Base-by-base conservation (phyloP, 768 basidiomycete species). In the Rhodocollybia butyracea region DNA sequence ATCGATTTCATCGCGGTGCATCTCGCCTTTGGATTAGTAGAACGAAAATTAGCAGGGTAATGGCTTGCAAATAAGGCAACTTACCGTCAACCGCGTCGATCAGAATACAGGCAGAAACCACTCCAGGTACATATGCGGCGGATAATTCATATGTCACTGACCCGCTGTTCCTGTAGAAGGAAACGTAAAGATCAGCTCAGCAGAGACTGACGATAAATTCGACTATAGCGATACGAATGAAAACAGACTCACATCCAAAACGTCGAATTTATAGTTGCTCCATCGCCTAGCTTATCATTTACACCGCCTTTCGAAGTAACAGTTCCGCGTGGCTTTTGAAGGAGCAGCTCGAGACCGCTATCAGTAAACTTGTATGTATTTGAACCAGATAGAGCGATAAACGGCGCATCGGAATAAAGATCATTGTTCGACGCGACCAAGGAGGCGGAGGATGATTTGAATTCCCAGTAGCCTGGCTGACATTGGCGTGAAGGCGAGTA, bases 181-280 rank as follows among this genome's bases (percentile, higher is more conserved):
- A 21, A 40, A 17, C n/a, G n/a, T n/a, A n/a, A n/a, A n/a, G n/a
- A n/a, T n/a, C 17, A 22, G 21, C 8, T 42, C 6, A 42, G 41
- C 21, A 24, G 29, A 46, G 46, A 30, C 19, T 7, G 17, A 21
- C 12, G 21, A 31, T 5, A 8, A 32, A 36, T 36, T 36, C 34
- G 34, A 36, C 7, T 36, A 17, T 36, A 8, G 17, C 34, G 7
- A 7, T n/a, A n/a, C n/a, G n/a, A n/a, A n/a, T n/a, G 43, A 32
- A 21, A 31, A 19, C 17, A 27, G 22, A 71, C 71, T 65, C 59
- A 47, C 10, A 70, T 29, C 17, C 63, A 62, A 54, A 70, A 70
- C 3, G 72, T 73, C 11, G 69, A 70, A 55, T 73, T 73, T 27
- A 73, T 58, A 1, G 71, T 73, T 1, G 72, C 68, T 2, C 70